Base-by-base conservation (phyloP, 306 rosid genomes). In the Castanospermum australe region DNA sequence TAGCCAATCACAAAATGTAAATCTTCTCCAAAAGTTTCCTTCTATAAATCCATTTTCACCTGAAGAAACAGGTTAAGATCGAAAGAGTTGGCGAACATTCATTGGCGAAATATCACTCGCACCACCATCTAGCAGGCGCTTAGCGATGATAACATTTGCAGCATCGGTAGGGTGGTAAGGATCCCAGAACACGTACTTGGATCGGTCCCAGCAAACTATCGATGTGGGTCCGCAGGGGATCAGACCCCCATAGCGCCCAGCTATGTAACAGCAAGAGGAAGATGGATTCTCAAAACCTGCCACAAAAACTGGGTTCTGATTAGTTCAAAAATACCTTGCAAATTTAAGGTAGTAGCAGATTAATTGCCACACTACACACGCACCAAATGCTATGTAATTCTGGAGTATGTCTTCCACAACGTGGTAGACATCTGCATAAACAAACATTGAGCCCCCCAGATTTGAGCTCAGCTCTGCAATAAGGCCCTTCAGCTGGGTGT, bases 121-220 rank as follows among this genome's bases (percentile, higher is more conserved):
- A 39, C 75, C 82, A 3, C 94, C 93, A 12, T 88, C 84, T 65
- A 91, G 17, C 4, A 91, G 85, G 4, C 84, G 76, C 75, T 78
- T 77, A 13, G 97, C 90, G 17, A 88, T 48, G 72, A 87, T 73
- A 20, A 80, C 63, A 66, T 93, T 91, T 3, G 89, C 79, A 74
- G 98, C 94, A 21, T 87, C 91, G 57, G 92, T 50, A 8, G 94
- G 94, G 83, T 93, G 97, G 30, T 59, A 89, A 21, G 97, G 82
- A 20, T 91, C 98, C 97, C 97, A 90, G 30, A 89, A 92, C 84
- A 89, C 86, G 33, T 79, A 86, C 75, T 89, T 86, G 5, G 92
- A 87, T 67, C 91, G 72, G 48, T 90, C 89, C 39, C 1, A 28
- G 15, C 94, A 90, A 6, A 87, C 82, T 60, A 2, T 82, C 0